These are phyloP conservation scores for Quercus lobata DNA, from an alignment of 331 rosid species.

Conservation along the genomic window DNA sequence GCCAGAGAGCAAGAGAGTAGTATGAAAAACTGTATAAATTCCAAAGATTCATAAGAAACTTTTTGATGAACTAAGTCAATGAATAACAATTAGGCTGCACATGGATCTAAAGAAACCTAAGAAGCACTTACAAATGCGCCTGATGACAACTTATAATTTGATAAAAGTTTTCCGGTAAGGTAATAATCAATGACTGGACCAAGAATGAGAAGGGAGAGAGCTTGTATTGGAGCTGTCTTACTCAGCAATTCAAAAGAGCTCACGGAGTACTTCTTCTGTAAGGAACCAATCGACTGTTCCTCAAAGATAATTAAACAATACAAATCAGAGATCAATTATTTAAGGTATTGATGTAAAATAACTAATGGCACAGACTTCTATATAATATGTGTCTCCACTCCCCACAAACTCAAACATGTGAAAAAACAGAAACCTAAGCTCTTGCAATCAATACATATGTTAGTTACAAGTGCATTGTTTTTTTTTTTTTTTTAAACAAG, in stretches of 20 bases:
- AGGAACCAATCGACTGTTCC: too few relatives aligned
- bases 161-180: not conserved
- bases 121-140: not conserved
- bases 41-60: too few relatives aligned
- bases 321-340: too few relatives aligned
- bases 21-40: too few relatives aligned
- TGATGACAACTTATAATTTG: not conserved
- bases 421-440: not conserved
- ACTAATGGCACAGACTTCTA: too few relatives aligned
- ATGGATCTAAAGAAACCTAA: too few relatives aligned
- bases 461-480: not conserved
- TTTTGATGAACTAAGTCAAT: too few relatives aligned
- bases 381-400: not conserved
- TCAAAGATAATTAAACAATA: too few relatives aligned
- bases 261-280: not conserved
- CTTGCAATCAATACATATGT: not conserved
- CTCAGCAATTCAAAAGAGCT: not conserved
- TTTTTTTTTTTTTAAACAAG: not conserved
- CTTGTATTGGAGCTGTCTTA: not conserved
- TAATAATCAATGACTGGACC: not conserved
- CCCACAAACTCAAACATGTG: not conserved
- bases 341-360: too few relatives aligned
- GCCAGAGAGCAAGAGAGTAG: too few relatives aligned
- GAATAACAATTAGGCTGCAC: too few relatives aligned
- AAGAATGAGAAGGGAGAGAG: not conserved